Percentiles rank a stretch among this genome's conserved stretches.
Conservation (phyloP, 1,284 basidiomycete species). For the Chondrostereum purpureum region DNA sequence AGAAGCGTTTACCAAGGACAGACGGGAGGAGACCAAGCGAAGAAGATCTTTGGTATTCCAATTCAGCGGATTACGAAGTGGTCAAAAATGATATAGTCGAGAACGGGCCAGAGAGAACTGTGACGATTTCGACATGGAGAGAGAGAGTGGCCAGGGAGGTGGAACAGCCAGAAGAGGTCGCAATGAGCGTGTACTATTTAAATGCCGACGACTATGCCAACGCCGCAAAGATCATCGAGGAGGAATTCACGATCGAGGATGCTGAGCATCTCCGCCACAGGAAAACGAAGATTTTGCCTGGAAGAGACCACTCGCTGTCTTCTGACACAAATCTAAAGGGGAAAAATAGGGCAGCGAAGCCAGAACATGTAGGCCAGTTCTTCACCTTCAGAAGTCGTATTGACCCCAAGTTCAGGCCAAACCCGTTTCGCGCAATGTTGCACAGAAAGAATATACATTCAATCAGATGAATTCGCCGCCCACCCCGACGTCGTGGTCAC, state of each 20-base stretch:
- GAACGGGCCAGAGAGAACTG: constrained; percentile 38
- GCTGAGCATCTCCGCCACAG: background rate
- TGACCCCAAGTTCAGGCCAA: no score
- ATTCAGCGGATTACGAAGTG: constrained; percentile 25
- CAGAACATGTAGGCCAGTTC: no score
- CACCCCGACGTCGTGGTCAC: no score
- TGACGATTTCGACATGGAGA: constrained; percentile 46
- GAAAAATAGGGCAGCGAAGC: background rate
- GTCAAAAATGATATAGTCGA: constrained; percentile 35
- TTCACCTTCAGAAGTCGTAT: no score
- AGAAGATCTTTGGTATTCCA: background rate
- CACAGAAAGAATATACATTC: no score
- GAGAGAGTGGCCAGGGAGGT: constrained; percentile 40
- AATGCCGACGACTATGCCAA: constrained; percentile 28
- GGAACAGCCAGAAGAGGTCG: constrained; percentile 20
- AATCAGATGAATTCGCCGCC: no score
- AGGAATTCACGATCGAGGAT: constrained; percentile 7
- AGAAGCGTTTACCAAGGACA: background rate
- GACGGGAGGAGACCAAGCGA: background rate
- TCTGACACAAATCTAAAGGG: background rate
- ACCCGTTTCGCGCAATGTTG: no score
- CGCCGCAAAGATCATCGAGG: constrained; percentile 18
- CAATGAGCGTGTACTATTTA: constrained; percentile 40
- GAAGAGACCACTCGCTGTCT: background rate
- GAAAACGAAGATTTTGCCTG: background rate